These are phyloP conservation scores for Tricholoma terreum DNA, from an alignment of 768 basidiomycete species.

Conservation along the genomic window DNA sequence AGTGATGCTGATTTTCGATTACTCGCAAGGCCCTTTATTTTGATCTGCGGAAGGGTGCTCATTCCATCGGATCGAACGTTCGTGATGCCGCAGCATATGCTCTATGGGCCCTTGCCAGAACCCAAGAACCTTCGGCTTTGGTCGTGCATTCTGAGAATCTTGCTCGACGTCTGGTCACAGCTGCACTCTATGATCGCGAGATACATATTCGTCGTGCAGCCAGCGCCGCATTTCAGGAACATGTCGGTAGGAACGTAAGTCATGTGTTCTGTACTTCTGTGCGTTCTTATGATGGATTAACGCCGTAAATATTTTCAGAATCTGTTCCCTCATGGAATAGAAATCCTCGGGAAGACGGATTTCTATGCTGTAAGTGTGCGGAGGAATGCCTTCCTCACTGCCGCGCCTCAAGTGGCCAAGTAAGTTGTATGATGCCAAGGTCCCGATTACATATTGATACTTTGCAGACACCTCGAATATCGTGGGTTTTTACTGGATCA, in stretches of 20 bases:
- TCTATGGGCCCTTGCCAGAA: constrained; percentile 89
- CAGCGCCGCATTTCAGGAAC: constrained; percentile 97
- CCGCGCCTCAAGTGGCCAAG: constrained; percentile 86
- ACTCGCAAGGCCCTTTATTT: constrained; percentile 77
- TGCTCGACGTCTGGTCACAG: constrained; percentile 69
- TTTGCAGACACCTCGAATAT: constrained; percentile 73
- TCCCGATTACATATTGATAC: not conserved
- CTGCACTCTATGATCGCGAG: constrained; percentile 89
- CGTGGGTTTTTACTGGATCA: constrained; percentile 66
- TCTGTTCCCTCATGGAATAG: constrained; percentile 91
- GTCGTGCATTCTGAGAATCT: constrained; percentile 60
- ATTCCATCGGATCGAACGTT: constrained; percentile 92
- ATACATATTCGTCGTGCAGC: constrained; percentile 93
- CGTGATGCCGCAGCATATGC: constrained; percentile 95
- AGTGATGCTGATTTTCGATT: not conserved
- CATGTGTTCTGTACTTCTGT: not conserved
- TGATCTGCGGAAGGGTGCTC: constrained; percentile 87
- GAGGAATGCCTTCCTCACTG: constrained; percentile 78
- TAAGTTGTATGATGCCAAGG: constrained; percentile 36
- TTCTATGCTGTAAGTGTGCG: constrained; percentile 91
- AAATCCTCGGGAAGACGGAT: constrained; percentile 87
- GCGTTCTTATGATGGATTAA: not conserved
- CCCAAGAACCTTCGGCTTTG: constrained; percentile 58
- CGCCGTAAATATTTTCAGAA: constrained; percentile 44
- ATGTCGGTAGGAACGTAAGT: constrained; percentile 88